Evolutionary conservation across 106 monocot genomes (phyloP), one percentile per base, ranked within the genome.

Genomic region (Phalaenopsis aphrodite): DNA sequence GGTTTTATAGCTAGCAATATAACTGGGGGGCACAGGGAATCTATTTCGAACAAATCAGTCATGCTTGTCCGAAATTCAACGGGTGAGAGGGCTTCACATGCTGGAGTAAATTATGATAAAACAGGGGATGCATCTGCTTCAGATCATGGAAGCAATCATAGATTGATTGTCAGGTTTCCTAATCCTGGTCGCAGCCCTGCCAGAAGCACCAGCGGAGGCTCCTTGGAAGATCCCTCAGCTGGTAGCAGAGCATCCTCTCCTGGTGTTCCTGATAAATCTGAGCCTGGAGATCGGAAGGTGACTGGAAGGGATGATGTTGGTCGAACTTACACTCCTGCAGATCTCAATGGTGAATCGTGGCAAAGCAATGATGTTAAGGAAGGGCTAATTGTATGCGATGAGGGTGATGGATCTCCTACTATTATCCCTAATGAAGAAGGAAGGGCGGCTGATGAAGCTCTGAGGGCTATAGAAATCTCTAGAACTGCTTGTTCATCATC

Each of bases 111-210:
- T 47, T 83, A 83, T 78, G 93, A 95, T 38, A 85, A 87, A 76
- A 43, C 72, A 77, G 37, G 24, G 83, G 91, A 96, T 79, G 14
- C 49, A 8, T 81, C 84, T 79, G 36, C 42, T 84, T 74, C 67
- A 30, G 96, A 94, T 41, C 79, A 82, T 79, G 88, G 81, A n/a
- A 94, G 85, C 75, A 84, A 71, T 75, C 93, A 91, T 57, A 90
- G 89, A 65, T 75, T 97, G 84, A 90, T 97, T 86, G 91, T 97
- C 58, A 88, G 94, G 83, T 80, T 97, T 85, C 91, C 88, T 49
- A 90, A 94, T 72, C 90, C 85, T 85, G 85, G 84, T 85, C 87
- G 85, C 18, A 89, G 91, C 41, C 85, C 91, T 77, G 91, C 78
- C 4, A 81, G 66, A 67, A 83, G 75, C 46, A 81, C 83, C 16